A percentile compares a stretch with the other conserved stretches of the same genome.
These are phyloP conservation scores for Sphaerulina vaccinii DNA, from an alignment of 2,329 filamentous ascomycete species.

Conservation along the genomic window DNA sequence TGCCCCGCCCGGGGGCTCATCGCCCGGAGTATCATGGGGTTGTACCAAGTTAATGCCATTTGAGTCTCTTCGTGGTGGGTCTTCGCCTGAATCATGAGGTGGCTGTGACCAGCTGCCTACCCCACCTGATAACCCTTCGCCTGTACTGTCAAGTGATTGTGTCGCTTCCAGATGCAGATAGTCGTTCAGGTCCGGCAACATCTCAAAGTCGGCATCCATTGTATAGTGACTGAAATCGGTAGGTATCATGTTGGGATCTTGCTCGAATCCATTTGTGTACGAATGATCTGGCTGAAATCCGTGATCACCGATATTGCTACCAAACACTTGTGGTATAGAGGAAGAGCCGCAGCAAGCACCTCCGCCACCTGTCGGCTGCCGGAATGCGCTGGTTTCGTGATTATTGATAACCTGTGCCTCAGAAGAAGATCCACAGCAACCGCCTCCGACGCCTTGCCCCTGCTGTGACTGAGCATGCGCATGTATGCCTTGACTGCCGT, in stretches of 20 bases:
- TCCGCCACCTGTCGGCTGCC: too few species aligned
- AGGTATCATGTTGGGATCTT: neutral
- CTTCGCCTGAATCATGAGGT: too few species aligned
- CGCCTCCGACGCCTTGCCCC: neutral
- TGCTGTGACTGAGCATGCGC: conserved; percentile 5
- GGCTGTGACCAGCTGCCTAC: neutral
- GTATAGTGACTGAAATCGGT: neutral
- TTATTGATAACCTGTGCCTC: too few species aligned
- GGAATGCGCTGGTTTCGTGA: neutral
- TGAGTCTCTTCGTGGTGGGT: too few species aligned
- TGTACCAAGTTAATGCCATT: too few species aligned
- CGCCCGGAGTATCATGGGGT: too few species aligned
- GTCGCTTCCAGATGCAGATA: neutral
- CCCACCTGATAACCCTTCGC: neutral
- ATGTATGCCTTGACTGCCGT: conserved; percentile 8
- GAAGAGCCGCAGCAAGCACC: too few species aligned
- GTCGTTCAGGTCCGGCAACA: too few species aligned
- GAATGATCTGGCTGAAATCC: neutral
- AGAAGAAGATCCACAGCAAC: conserved; percentile 2
- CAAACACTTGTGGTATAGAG: too few species aligned
- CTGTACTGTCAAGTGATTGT: neutral
- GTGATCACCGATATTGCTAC: neutral
- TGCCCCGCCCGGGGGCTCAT: too few species aligned
- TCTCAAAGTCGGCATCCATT: neutral
- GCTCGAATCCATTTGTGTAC: neutral